phyloP scores from a whole-genome alignment of 805 yeast genomes.

The Ogataea henricii region DNA sequence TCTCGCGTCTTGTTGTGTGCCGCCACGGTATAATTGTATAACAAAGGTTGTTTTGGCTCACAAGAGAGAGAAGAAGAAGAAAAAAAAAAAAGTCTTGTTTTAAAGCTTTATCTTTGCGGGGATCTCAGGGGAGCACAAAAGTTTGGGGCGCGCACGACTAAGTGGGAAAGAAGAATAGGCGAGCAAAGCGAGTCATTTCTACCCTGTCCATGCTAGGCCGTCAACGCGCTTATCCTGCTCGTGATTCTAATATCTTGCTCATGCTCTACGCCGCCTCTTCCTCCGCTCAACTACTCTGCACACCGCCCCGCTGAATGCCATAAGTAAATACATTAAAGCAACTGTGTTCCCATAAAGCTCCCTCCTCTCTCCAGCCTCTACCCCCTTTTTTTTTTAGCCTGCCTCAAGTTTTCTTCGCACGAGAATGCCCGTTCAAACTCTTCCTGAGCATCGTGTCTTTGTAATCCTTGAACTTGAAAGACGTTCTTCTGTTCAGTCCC shows the following conservation, averaged over 20 bases:
- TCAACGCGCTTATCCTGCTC: not conserved
- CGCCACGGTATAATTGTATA: not conserved
- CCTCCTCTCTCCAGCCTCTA: too few species aligned
- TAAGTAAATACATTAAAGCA: too few species aligned
- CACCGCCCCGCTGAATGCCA: too few species aligned
- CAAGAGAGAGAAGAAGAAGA: too few species aligned
- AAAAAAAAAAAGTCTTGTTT: too few species aligned
- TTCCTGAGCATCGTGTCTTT: conserved; percentile 26
- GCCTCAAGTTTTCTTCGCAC: not conserved
- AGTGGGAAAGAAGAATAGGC: too few species aligned
- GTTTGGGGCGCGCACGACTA: not conserved
- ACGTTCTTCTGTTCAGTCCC: conserved; percentile 6
- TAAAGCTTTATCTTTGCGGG: too few species aligned
- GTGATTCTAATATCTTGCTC: too few species aligned
- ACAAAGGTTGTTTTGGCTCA: not conserved
- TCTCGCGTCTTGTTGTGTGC: not conserved
- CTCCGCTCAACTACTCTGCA: too few species aligned
- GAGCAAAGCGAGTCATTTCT: not conserved
- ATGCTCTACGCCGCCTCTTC: too few species aligned
- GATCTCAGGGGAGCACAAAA: not conserved
- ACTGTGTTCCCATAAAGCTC: too few species aligned
- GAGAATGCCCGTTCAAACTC: conserved; percentile 23
- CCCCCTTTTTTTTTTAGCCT: not conserved
- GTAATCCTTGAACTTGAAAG: conserved; percentile 32
- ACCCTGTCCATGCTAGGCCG: not conserved